Base-by-base conservation (phyloP, 352 stramenopile genomes). In the Phytophthora agathidicida region DNA sequence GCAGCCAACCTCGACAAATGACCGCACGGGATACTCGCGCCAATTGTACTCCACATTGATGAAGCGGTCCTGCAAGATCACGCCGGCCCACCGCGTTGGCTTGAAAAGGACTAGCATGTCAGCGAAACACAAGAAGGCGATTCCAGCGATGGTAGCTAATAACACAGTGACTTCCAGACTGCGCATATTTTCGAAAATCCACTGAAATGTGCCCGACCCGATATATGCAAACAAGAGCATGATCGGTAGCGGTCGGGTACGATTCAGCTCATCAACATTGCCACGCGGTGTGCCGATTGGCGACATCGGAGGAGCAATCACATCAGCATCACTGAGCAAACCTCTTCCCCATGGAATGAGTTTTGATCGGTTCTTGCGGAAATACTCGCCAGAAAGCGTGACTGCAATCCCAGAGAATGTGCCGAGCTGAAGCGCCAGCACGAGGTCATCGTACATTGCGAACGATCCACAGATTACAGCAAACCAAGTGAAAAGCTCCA, bases 131-230 rank as follows among this genome's bases (percentile, higher is more conserved):
- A 94, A 48, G 43, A 95, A 95, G n/a, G 69, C 76, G 23, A 95
- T 92, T 13, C 86, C 86, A 41, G 86, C 86, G 14, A 93, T 73
- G 0, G 86, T 89, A 1, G 83, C 86, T 8, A 95, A 60, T 7
- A 88, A 44, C 11, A 93, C 77, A 4, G 83, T 93, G 20, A 95
- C 82, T 62, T 95, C 86, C 13, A 95, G 65, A 32, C 83, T 89
- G 32, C 86, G 83, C 39, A 93, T 87, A 50, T 95, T 92, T 47
- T 95, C 86, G 43, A 90, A 95, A 24, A 95, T 95, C 86, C 86
- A 94, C 47, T 93, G 83, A 50, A 94, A 94, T 7, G 86, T 94
- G 26, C 86, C 83, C 13, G 86, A 92, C 2, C 86, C 86, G 17
- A 95, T 83, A 53, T 95, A 95, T 16, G 83, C 83, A 56, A 95